Conservation (phyloP, 768 basidiomycete genomes). For the Lentinula boryana region DNA sequence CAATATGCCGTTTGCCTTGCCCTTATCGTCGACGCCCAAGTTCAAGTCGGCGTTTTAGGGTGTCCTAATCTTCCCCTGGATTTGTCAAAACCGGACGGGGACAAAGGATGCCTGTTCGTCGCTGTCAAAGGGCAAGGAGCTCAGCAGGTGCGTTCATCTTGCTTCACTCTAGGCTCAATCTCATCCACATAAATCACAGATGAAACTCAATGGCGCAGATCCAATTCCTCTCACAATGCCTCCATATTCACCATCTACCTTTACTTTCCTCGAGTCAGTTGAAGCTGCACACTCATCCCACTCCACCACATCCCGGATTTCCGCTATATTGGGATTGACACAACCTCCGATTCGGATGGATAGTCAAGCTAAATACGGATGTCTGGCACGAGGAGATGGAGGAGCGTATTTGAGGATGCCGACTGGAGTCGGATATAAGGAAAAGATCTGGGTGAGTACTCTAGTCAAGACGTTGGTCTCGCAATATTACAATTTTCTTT, state of each 20-base stretch:
- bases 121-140: conserved; percentile 86
- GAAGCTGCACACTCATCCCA: conserved; percentile 92
- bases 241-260: conserved; percentile 33
- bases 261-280: conserved; percentile 85
- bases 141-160: conserved; percentile 45
- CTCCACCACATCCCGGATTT: conserved; percentile 72
- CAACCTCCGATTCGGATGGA: conserved; percentile 79
- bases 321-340: conserved; percentile 59
- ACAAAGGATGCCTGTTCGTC: conserved; percentile 77
- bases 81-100: conserved; percentile 43
- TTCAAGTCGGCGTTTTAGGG: conserved; percentile 81
- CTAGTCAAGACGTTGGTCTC: not conserved
- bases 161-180: not conserved
- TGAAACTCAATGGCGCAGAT: conserved; percentile 44
- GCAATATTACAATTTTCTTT: not conserved
- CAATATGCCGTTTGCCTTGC: conserved; percentile 93
- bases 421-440: conserved; percentile 69
- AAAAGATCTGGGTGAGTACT: conserved; percentile 88
- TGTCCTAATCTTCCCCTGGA: conserved; percentile 85
- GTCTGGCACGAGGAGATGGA: conserved; percentile 82
- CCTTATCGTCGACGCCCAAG: conserved; percentile 70
- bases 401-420: conserved; percentile 80
- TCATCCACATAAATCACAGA: conserved; percentile 24
- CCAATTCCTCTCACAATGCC: conserved; percentile 48
- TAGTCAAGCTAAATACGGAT: conserved; percentile 92